A percentile compares a stretch with the other conserved stretches of the same genome.
These are phyloP conservation scores for Moesziomyces globuligerus DNA, from an alignment of 1,284 basidiomycete species.

Conservation along the genomic window DNA sequence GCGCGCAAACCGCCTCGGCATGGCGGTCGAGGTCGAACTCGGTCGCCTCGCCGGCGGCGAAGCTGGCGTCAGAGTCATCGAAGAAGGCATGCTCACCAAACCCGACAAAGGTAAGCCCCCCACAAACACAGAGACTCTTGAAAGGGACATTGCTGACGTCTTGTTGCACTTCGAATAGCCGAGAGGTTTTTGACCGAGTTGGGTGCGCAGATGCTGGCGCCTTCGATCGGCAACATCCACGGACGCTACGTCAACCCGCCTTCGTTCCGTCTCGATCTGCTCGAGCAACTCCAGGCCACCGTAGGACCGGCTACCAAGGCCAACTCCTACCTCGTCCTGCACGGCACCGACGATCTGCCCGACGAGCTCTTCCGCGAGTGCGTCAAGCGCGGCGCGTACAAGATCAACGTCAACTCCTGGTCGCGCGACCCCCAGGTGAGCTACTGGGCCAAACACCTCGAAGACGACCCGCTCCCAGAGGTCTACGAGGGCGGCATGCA, in stretches of 20 bases:
- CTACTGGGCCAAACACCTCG: conserved; percentile 30
- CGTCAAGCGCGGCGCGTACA: conserved; percentile 24
- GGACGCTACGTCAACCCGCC: conserved; percentile 57
- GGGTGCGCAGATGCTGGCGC: conserved; percentile 69
- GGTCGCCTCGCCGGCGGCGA: conserved; percentile 70
- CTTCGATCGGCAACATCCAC: conserved; percentile 70
- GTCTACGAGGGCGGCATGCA: conserved; percentile 48
- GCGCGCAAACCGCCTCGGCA: conserved; percentile 64
- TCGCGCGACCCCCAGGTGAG: conserved; percentile 44
- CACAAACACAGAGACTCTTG: too few species aligned
- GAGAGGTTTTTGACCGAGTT: conserved; percentile 39
- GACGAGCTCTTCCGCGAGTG: conserved; percentile 40
- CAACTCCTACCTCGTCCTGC: conserved; percentile 34
- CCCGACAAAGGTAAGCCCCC: conserved; percentile 67
- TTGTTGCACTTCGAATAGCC: background rate
- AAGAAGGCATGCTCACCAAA: conserved; percentile 69
- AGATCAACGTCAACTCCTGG: conserved; percentile 54
- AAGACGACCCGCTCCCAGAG: conserved; percentile 25
- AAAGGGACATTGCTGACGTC: too few species aligned
- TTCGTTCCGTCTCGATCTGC: conserved; percentile 34
- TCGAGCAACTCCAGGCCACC: conserved; percentile 26
- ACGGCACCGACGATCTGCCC: conserved; percentile 48
- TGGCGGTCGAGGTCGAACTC: conserved; percentile 70
- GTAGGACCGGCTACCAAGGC: conserved; percentile 25
- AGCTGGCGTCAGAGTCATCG: conserved; percentile 69